These are phyloP conservation scores for Heritiera littoralis DNA, from an alignment of 345 rosid genomes.

Conservation along the genomic window DNA sequence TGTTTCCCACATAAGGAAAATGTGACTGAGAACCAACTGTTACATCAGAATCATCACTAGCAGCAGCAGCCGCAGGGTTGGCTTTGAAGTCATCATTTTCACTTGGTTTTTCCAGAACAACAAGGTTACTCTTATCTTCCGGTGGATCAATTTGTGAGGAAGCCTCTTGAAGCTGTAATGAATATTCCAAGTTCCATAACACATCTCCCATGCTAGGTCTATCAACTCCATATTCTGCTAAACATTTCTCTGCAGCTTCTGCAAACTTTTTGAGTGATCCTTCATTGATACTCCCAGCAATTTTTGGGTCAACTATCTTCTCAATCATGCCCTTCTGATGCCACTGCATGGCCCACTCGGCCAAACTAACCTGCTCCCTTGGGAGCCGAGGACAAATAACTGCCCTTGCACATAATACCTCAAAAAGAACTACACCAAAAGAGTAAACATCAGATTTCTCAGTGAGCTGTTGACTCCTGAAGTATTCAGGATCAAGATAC, in stretches of 20 bases:
- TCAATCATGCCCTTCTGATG: constrained; percentile 61
- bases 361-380: constrained; percentile 76
- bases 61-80: neutral
- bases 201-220: constrained; percentile 89
- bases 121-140: constrained; percentile 41
- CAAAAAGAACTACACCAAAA: constrained; percentile 80
- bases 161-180: constrained; percentile 77
- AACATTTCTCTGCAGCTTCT: constrained; percentile 86
- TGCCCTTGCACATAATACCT: constrained; percentile 77
- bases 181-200: constrained; percentile 79
- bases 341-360: constrained; percentile 77
- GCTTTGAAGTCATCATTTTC: neutral
- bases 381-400: constrained; percentile 61
- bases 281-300: constrained; percentile 45
- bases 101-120: constrained; percentile 23
- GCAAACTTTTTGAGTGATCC: constrained; percentile 61
- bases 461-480: constrained; percentile 77
- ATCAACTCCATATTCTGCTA: constrained; percentile 79
- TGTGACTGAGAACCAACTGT: constrained; percentile 25
- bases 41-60: constrained; percentile 24
- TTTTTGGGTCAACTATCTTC: constrained; percentile 61
- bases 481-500: constrained; percentile 84
- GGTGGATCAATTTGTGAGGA: constrained; percentile 41
- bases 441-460: constrained; percentile 92
- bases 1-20: neutral